Evolutionary conservation across 2,329 filamentous ascomycete species (phyloP), one percentile per base, ranked within the genome.

Genomic region (Polytolypa hystricis): DNA sequence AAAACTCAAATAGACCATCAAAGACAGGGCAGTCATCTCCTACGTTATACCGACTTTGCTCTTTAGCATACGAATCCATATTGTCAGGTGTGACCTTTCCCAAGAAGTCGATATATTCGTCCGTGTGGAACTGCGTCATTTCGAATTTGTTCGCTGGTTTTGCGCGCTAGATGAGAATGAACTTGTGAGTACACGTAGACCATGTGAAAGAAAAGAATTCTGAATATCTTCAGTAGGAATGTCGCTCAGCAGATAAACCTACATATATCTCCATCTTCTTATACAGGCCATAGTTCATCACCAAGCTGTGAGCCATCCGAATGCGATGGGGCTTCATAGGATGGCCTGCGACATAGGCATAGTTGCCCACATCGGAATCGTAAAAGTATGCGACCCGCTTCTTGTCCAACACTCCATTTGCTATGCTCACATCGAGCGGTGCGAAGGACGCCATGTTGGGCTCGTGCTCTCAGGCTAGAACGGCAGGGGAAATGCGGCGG

Each of bases 361-460:
- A 96, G 62, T 96, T 96, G 47, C 89, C 89, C 56, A 96, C 91
- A 64, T 96, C 89, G 3, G 84, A 93, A 57, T 96, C 89, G 71
- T 96, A 96, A 62, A 96, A 96, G 66, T 96, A 96, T 38, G 89
- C 89, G 40, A 96, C 84, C 56, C 89, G 85, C 65, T 91, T 93
- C 57, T 73, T 72, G 48, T 62, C 65, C 17, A 64, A 64, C 30
- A 65, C 54, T 36, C 67, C 67, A 57, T 73, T 71, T 17, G 60
- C 48, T 40, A 61, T 64, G 44, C 62, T 64, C 47, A 64, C 58
- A 54, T 74, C 76, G 46, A 75, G 61, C 41, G 67, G 74, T 47
- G 62, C 69, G 53, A 63, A 66, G 31, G 64, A 60, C 44, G 70
- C 61, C 71, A 76, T 75, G 27, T 40, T 58, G 20, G 11, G n/a